Evolutionary conservation across 139 green algal species (phyloP), one percentile per base, ranked within the genome.

Genomic region (Edaphochlamys debaryana): DNA sequence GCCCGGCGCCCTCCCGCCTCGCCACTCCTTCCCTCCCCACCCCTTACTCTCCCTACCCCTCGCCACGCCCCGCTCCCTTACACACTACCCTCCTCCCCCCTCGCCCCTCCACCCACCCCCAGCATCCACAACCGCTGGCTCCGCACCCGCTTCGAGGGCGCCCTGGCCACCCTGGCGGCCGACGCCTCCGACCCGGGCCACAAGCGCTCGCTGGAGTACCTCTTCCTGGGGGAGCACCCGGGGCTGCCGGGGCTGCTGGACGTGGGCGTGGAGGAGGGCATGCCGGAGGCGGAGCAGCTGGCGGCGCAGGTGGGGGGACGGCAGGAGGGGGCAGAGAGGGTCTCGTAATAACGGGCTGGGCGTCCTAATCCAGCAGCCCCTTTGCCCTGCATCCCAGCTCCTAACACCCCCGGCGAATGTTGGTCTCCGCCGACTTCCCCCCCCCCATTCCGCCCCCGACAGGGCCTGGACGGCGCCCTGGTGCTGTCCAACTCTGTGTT

Each of bases 91-190:
- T n/a, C n/a, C n/a, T n/a, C n/a, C n/a, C n/a, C n/a, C n/a, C n/a
- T n/a, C n/a, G n/a, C n/a, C n/a, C n/a, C n/a, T n/a, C n/a, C n/a
- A n/a, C n/a, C n/a, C n/a, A n/a, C 9, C 34, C 71, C 48, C 42
- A 77, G 76, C 76, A 79, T 97, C 27, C 94, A 97, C 85, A 96
- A 96, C 87, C 78, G 93, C 30, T 91, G 86, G 79, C 82, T 96
- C 38, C 85, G 93, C 52, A 70, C 82, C 63, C 86, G 87, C 32
- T 96, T 94, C 80, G 90, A 94, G 36, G 42, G 63, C 37, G 69
- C 50, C 11, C 76, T 91, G 64, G 4, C 63, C 1, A 25, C 69
- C 3, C 34, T 29, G 30, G 56, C 23, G 23, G 42, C 70, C 34
- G 79, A 89, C 72, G 77, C 56, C 22, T 71, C 66, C 40, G 85